These are phyloP conservation scores for Teratosphaeria nubilosa DNA, from an alignment of 2,329 filamentous ascomycete genomes.

Conservation along the genomic window DNA sequence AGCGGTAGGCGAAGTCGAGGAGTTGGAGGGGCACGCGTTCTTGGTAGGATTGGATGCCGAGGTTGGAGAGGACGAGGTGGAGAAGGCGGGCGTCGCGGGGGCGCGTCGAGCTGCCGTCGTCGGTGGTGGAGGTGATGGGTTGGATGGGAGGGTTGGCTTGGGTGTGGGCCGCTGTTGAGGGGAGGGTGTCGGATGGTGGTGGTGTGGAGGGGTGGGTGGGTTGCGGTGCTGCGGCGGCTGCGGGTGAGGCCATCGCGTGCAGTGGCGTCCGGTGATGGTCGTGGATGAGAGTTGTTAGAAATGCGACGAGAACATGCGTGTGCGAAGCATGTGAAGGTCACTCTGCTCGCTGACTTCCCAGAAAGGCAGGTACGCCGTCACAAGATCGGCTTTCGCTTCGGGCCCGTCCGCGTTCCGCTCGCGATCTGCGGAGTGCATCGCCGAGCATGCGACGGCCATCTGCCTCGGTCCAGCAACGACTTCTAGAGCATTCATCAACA, in stretches of 20 bases:
- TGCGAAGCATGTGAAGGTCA: not conserved
- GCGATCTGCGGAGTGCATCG: not conserved
- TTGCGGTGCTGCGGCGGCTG: constrained; percentile 11
- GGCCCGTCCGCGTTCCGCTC: not conserved
- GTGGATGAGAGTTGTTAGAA: not conserved
- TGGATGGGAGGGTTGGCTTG: not conserved
- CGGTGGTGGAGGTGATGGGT: constrained; percentile 5
- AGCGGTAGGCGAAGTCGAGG: constrained; percentile 78
- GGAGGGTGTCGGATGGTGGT: constrained; percentile 17
- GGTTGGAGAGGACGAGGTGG: constrained; percentile 67
- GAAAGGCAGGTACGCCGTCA: not conserved
- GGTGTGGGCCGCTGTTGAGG: constrained; percentile 1
- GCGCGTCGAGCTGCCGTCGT: constrained; percentile 37
- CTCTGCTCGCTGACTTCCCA: not conserved
- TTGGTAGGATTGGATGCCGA: constrained; percentile 71
- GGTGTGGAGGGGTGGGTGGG: constrained; percentile 18
- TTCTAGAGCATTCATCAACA: not conserved
- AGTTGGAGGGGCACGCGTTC: constrained; percentile 72
- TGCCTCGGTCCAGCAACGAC: not conserved
- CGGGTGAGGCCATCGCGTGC: constrained; percentile 5
- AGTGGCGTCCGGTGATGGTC: not conserved
- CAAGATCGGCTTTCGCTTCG: not conserved
- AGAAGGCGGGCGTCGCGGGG: constrained; percentile 72
- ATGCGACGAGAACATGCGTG: not conserved
- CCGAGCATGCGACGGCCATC: not conserved